phyloP scores from a whole-genome alignment of 2,329 filamentous ascomycete species.

The Aspergillus sp. region DNA sequence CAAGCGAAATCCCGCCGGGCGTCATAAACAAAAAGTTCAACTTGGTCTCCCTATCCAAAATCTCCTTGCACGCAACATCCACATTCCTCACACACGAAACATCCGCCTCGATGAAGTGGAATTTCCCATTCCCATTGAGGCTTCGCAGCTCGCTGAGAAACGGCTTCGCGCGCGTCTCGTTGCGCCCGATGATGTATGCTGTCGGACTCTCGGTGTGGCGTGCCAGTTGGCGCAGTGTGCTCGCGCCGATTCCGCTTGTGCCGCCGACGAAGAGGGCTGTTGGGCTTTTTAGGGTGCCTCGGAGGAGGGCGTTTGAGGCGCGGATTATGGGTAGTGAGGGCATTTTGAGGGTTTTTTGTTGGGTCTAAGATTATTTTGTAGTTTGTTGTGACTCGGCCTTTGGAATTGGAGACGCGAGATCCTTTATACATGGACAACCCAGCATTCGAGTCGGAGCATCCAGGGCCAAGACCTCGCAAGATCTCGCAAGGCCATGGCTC shows the following conservation, averaged over 20 bases:
- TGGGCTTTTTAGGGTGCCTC: conserved; percentile 29
- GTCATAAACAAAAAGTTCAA: conserved; percentile 36
- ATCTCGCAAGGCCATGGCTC: background rate
- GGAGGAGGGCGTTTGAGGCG: conserved; percentile 45
- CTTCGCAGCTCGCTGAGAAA: conserved; percentile 48
- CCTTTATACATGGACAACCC: no score
- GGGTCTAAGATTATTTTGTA: no score
- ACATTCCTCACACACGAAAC: conserved; percentile 57
- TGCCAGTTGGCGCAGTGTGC: conserved; percentile 53
- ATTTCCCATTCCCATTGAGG: conserved; percentile 50
- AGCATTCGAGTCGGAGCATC: no score
- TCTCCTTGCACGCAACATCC: conserved; percentile 53
- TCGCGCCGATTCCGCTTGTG: conserved; percentile 60
- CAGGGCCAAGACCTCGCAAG: background rate
- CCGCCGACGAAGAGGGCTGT: conserved; percentile 59
- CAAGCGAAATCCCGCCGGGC: conserved; percentile 23
- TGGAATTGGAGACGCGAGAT: no score
- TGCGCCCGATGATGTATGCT: conserved; percentile 59
- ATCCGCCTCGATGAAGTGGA: conserved; percentile 56
- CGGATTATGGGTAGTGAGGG: conserved; percentile 38
- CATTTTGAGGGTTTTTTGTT: conserved; percentile 24
- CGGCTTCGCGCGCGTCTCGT: conserved; percentile 37
- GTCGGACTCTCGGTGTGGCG: conserved; percentile 47
- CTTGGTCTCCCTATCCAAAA: conserved; percentile 37
- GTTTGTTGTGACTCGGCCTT: no score